Conservation (phyloP, 202 grass and related monocot species). For the Zizania palustris region DNA sequence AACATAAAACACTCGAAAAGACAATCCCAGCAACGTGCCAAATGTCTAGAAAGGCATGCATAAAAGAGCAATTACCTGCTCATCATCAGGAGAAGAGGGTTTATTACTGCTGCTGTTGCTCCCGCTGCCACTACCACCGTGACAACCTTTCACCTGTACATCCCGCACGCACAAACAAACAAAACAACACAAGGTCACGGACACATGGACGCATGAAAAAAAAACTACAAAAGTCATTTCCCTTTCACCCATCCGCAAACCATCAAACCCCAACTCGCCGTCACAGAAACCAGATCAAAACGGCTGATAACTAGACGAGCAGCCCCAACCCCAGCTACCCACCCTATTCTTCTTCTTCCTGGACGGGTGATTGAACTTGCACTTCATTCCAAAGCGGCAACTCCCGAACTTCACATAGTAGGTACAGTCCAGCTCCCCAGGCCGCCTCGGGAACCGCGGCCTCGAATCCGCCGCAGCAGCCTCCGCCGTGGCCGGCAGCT, state of each 20-base stretch:
- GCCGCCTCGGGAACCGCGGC: constrained; percentile 58
- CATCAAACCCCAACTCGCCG: constrained; percentile 38
- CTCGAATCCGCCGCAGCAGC: constrained; percentile 6
- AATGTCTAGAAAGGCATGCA: constrained; percentile 19
- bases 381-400: constrained; percentile 80
- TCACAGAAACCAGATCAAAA: constrained; percentile 37
- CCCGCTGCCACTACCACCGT: constrained; percentile 41
- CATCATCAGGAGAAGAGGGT: constrained; percentile 43
- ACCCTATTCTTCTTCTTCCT: constrained; percentile 65
- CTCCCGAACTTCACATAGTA: constrained; percentile 71
- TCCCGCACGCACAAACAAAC: not conserved
- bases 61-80: constrained; percentile 49
- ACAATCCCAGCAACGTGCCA: constrained; percentile 11
- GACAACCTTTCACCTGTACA: constrained; percentile 44
- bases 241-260: constrained; percentile 36
- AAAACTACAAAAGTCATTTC: not conserved
- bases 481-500: not conserved
- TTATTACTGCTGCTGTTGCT: constrained; percentile 57
- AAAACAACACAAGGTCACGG: constrained; percentile 27
- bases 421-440: constrained; percentile 61
- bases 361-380: constrained; percentile 80
- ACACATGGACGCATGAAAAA: not conserved
- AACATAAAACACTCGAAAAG: constrained; percentile 3
- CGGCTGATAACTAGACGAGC: not conserved
- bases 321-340: constrained; percentile 19